Evolutionary conservation across 306 rosid genomes (phyloP).

Genomic region (Ammopiptanthus mongolicus): DNA sequence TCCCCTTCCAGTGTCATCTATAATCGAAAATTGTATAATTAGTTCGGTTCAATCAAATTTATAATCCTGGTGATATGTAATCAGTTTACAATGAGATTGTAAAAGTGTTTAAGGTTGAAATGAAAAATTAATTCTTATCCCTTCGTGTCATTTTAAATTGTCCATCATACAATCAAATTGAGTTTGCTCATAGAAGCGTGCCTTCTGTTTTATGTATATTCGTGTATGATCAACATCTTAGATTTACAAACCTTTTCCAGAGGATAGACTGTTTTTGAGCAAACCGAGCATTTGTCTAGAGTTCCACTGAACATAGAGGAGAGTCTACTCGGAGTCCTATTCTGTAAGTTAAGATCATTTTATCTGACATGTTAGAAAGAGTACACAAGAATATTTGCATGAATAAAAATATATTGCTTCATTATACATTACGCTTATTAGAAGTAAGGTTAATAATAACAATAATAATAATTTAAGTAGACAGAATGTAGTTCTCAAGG

Average conservation of each 20-base stretch:
- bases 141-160: background rate
- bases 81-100: background rate
- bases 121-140: background rate
- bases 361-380: background rate
- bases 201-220: background rate
- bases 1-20: conserved; percentile 80
- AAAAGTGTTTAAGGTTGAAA: background rate
- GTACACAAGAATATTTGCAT: background rate
- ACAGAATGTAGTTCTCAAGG: too few species aligned
- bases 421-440: too few species aligned
- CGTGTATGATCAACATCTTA: background rate
- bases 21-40: conserved; percentile 7
- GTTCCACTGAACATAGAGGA: conserved; percentile 90
- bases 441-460: too few species aligned
- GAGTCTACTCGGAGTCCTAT: conserved; percentile 69
- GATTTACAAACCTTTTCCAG: conserved; percentile 72
- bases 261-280: conserved; percentile 88
- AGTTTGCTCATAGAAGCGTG: background rate
- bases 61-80: background rate
- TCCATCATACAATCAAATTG: background rate
- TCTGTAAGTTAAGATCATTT: conserved; percentile 25
- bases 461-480: too few species aligned
- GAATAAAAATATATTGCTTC: background rate
- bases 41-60: background rate
- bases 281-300: conserved; percentile 76